Evolutionary conservation across 257 asterid species (phyloP), one percentile per base, ranked within the genome.

Genomic region (Scutellaria barbata): DNA sequence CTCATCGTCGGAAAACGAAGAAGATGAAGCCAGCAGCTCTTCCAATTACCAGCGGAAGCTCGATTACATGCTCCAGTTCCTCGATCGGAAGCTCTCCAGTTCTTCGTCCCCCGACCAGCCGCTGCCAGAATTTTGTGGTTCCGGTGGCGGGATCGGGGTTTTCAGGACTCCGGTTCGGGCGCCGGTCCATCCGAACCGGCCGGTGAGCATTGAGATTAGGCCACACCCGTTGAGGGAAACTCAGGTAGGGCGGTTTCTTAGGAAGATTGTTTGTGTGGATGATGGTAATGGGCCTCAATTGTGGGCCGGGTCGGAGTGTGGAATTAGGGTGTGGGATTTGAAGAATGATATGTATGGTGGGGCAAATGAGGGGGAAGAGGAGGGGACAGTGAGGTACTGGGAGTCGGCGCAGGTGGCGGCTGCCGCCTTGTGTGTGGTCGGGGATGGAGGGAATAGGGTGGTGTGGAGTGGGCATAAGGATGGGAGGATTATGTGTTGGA

Each of bases 391-490:
- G 68, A 83, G 90, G 43, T 87, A 81, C 77, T 76, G 77, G 73
- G 95, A 89, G 80, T 94, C 98, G 7, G 88, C 60, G 6, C 79
- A 66, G 66, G 84, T 84, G 53, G 76, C 79, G 7, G 71, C 88
- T 0, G 83, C 95, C 1, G 81, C 89, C 0, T 71, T 95, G 43
- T 92, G 98, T 82, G 50, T 92, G 79, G 84, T 85, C 45, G 97
- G 90, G 56, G 96, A 92, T 78, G 90, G 81, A 52, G 97, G 86
- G 68, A 85, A 86, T 74, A 81, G 88, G 70, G 79, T 85, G 66
- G 86, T 95, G 54, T 95, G 99, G 99, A 95, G 87, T 83, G 99
- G 99, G 69, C 99, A 95, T 33, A 88, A 68, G 73, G 99, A 95
- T 73, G 99, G 99, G 65, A 89, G 72, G 78, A 87, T 92, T 53